Evolutionary conservation across 305 asterid species (phyloP).

Genomic region (Fraxinus angustifolia): DNA sequence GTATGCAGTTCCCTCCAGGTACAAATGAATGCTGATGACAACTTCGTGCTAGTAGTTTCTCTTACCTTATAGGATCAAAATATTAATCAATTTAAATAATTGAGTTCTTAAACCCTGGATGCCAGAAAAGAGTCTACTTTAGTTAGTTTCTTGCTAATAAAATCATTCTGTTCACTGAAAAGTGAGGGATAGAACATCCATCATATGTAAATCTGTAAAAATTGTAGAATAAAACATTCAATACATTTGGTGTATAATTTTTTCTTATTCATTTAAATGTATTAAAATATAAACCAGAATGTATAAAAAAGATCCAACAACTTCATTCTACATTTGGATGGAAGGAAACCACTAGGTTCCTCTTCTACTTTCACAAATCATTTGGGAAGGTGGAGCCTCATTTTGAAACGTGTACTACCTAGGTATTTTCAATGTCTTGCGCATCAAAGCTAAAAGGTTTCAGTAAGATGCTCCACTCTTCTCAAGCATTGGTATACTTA

Average conservation of each 20-base stretch:
- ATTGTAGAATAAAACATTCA: background rate
- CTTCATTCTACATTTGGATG: background rate
- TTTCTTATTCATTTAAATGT: background rate
- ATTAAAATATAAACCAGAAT: background rate
- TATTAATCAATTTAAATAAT: background rate
- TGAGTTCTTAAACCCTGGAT: background rate
- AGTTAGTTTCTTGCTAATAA: background rate
- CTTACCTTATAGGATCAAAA: background rate
- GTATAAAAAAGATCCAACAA: background rate
- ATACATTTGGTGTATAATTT: background rate
- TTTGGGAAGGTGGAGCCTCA: background rate
- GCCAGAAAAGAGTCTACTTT: background rate
- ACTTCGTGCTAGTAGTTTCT: background rate
- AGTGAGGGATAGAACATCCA: background rate
- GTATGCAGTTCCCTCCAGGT: background rate
- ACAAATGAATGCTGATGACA: background rate
- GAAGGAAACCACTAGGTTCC: background rate
- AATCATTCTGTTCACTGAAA: background rate
- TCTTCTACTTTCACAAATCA: background rate
- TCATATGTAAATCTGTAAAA: background rate
- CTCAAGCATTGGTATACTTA: slow-evolving; percentile 7
- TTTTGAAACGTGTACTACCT: background rate
- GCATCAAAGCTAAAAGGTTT: slow-evolving; percentile 3
- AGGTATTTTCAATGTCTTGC: slow-evolving; percentile 9
- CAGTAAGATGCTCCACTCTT: slow-evolving; percentile 11